These are phyloP conservation scores for Cymbidium sinense DNA, from an alignment of 106 monocot genomes.

Conservation along the genomic window DNA sequence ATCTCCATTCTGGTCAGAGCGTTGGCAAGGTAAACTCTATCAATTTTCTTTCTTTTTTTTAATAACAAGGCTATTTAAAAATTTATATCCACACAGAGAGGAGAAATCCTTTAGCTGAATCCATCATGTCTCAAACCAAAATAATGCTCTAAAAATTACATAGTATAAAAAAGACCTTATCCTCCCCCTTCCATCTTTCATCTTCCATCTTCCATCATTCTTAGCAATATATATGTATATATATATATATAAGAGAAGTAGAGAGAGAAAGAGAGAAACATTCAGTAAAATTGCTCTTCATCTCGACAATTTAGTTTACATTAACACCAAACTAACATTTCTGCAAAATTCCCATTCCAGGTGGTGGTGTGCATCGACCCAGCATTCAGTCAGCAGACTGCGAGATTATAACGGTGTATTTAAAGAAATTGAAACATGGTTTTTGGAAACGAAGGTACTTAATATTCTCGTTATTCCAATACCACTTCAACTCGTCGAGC, in stretches of 20 bases:
- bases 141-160: too few species aligned
- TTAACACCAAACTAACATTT: not conserved
- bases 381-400: slow-evolving; percentile 31
- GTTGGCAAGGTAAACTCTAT: slow-evolving; percentile 68
- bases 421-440: not conserved
- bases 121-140: not conserved
- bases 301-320: not conserved
- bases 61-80: not conserved
- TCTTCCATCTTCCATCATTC: too few species aligned
- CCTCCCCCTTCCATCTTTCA: too few species aligned
- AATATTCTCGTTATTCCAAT: not conserved
- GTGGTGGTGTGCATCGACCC: slow-evolving; percentile 95
- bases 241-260: not conserved
- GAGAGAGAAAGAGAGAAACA: too few species aligned
- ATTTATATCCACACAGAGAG: not conserved
- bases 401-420: slow-evolving; percentile 38
- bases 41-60: too few species aligned
- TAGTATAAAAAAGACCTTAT: too few species aligned
- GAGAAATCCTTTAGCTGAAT: not conserved
- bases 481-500: too few species aligned
- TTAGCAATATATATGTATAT: not conserved
- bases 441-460: not conserved
- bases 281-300: not conserved
- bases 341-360: slow-evolving; percentile 23
- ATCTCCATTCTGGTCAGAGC: slow-evolving; percentile 91